phyloP scores from a whole-genome alignment of 2,329 filamentous ascomycete genomes.

The Sordariomycetes sp. region DNA sequence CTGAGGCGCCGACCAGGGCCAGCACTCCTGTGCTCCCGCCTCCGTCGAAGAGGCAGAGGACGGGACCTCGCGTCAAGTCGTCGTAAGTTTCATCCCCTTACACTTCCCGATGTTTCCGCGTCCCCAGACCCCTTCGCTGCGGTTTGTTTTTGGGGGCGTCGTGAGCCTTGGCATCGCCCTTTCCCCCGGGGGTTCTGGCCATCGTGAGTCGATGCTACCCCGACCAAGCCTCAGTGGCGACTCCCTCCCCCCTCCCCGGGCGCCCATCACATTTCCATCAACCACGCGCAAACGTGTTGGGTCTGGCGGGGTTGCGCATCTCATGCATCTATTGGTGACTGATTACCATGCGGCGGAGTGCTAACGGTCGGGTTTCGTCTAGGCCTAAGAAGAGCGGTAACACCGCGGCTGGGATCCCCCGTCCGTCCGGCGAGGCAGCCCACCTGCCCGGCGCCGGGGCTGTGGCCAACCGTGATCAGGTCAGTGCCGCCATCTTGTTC shows the following conservation, averaged over 20 bases:
- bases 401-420: constrained; percentile 55
- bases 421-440: constrained; percentile 42
- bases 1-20: constrained; percentile 40
- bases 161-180: background rate
- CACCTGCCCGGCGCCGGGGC: constrained; percentile 1
- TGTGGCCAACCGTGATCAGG: constrained; percentile 25
- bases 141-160: background rate
- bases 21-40: constrained; percentile 43
- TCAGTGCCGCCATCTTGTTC: constrained; percentile 21
- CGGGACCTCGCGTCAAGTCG: constrained; percentile 51
- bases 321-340: background rate
- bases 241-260: background rate
- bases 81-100: constrained; percentile 40
- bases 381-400: constrained; percentile 68
- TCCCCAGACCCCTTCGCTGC: background rate
- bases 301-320: background rate
- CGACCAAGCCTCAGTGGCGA: background rate
- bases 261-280: background rate
- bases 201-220: background rate
- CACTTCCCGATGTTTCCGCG: constrained; percentile 2
- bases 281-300: background rate
- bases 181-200: background rate
- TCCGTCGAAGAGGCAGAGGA: constrained; percentile 45
- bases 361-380: constrained; percentile 13
- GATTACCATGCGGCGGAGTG: background rate